These are phyloP conservation scores for Psilocybe azurescens DNA, from an alignment of 768 basidiomycete species.

Conservation along the genomic window DNA sequence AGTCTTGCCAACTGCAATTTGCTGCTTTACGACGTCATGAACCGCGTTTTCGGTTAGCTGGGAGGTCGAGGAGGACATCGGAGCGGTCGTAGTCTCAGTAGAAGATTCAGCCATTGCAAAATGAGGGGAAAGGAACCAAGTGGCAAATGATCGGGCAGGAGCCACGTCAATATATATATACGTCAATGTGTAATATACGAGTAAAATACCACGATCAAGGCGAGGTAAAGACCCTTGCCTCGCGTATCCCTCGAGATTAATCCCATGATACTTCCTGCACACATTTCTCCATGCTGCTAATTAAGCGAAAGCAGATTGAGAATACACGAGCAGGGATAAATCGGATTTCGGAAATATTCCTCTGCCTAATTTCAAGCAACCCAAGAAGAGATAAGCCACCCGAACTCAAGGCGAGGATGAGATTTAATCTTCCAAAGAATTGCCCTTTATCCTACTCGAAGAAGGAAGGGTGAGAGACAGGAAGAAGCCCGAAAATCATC, in stretches of 20 bases:
- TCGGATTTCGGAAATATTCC: conserved; percentile 53
- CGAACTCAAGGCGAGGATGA: conserved; percentile 84
- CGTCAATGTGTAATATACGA: conserved; percentile 15
- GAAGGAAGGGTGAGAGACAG: conserved; percentile 73
- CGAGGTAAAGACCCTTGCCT: conserved; percentile 18
- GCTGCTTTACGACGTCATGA: conserved; percentile 47
- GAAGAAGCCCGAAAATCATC: conserved; percentile 47
- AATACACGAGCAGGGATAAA: conserved; percentile 17
- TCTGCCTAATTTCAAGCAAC: conserved; percentile 83
- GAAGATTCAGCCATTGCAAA: conserved; percentile 27
- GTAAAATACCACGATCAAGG: conserved; percentile 26
- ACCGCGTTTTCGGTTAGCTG: conserved; percentile 20
- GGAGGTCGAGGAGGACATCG: conserved; percentile 11
- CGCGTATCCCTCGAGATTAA: conserved; percentile 20
- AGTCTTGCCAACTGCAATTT: conserved; percentile 69
- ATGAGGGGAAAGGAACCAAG: conserved; percentile 17
- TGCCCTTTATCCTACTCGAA: conserved; percentile 39
- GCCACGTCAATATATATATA: conserved; percentile 27
- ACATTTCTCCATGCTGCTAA: conserved; percentile 6
- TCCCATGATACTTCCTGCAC: conserved; percentile 11
- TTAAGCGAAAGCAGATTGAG: conserved; percentile 21
- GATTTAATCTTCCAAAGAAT: conserved; percentile 68
- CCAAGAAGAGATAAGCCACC: conserved; percentile 54
- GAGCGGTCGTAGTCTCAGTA: conserved; percentile 15
- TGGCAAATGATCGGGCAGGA: conserved; percentile 32